A percentile compares a stretch with the other conserved stretches of the same genome.
Conservation (phyloP, 2,329 filamentous ascomycete species). For the Aspergillus piperis region DNA sequence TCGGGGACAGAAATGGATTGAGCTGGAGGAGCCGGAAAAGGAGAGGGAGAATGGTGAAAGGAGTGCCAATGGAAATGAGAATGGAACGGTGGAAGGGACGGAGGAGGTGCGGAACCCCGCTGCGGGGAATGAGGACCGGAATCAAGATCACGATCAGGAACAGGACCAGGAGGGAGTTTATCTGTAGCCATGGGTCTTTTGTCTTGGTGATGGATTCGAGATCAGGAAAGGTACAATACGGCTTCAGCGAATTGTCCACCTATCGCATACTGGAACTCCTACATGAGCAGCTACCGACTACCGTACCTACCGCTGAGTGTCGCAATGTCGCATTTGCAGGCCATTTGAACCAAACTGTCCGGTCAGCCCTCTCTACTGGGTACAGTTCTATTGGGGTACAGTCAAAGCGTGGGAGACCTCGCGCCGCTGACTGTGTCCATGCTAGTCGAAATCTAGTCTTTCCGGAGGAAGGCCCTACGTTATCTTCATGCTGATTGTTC, state of each 20-base stretch:
- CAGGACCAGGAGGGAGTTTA: slow-evolving; percentile 32
- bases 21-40: slow-evolving; percentile 20
- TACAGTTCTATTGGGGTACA: not conserved
- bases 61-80: slow-evolving; percentile 14
- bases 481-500: slow-evolving; percentile 7
- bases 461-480: not conserved
- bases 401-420: not conserved
- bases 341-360: not conserved
- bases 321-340: not conserved
- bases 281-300: no score
- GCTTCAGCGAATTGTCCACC: no score
- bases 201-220: slow-evolving; percentile 16
- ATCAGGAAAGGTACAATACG: not conserved
- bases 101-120: not conserved
- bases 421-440: not conserved
- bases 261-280: no score
- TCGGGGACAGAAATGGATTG: slow-evolving; percentile 57
- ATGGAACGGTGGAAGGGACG: slow-evolving; percentile 20
- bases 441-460: not conserved
- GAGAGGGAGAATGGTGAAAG: slow-evolving; percentile 14
- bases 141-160: slow-evolving; percentile 4
- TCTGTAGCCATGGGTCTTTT: slow-evolving; percentile 11
- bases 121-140: slow-evolving; percentile 3
- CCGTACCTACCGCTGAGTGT: not conserved
- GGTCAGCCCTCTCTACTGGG: not conserved